Percentiles rank a stretch among this genome's conserved stretches.
Conservation (phyloP, 2,329 filamentous ascomycete genomes). For the Akanthomyces uredinophilus region DNA sequence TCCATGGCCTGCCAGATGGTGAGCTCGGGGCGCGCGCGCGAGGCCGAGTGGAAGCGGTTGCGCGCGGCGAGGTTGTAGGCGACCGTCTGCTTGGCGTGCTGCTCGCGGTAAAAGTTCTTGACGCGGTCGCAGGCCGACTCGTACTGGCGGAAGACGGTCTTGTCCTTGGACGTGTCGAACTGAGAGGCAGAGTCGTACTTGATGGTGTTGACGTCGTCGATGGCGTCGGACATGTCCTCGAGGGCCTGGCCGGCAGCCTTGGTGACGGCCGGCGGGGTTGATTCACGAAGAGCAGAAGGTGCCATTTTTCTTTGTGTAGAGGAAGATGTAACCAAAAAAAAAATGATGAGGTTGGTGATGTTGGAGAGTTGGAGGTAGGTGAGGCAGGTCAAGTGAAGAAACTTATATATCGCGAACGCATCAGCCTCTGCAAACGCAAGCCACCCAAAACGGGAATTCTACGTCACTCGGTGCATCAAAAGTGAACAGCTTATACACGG, state of each 20-base stretch:
- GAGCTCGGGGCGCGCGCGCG: conserved; percentile 63
- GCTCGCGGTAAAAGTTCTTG: conserved; percentile 77
- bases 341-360: background rate
- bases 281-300: conserved; percentile 21
- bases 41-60: conserved; percentile 50
- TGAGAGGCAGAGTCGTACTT: conserved; percentile 51
- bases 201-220: conserved; percentile 49
- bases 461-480: background rate
- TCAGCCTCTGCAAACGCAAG: background rate
- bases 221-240: conserved; percentile 44
- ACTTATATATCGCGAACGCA: background rate
- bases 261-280: conserved; percentile 9
- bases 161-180: conserved; percentile 73
- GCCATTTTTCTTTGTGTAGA: conserved; percentile 23
- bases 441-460: background rate
- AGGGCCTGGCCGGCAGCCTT: conserved; percentile 29
- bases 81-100: conserved; percentile 67
- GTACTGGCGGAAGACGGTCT: conserved; percentile 76
- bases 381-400: background rate
- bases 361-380: background rate
- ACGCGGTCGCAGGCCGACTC: conserved; percentile 77
- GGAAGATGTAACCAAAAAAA: background rate
- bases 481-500: background rate
- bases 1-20: conserved; percentile 88
- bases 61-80: conserved; percentile 82